Percentiles rank a stretch among this genome's conserved stretches.
Evolutionary conservation across 129 eudicot genomes (phyloP).

Genomic region (Chrysanthemum lavandulifolium): DNA sequence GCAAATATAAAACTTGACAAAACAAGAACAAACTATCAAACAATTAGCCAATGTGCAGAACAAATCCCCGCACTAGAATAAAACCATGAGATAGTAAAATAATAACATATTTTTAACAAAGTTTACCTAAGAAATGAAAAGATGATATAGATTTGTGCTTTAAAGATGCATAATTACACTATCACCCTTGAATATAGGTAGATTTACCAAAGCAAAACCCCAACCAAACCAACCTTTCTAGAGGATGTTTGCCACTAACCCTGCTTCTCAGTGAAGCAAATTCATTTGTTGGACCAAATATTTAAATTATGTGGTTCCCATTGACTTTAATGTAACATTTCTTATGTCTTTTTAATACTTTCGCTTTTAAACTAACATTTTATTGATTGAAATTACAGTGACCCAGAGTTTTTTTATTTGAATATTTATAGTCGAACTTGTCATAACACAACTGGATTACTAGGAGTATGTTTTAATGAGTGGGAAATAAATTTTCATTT

Average conservation of each 20-base stretch:
- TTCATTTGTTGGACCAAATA: conserved; percentile 13
- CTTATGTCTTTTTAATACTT: neutral
- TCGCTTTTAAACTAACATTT: neutral
- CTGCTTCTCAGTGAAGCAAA: conserved; percentile 22
- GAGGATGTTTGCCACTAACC: conserved; percentile 28
- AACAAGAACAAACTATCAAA: no score
- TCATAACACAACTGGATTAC: neutral
- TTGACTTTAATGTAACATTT: neutral
- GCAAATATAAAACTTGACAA: no score
- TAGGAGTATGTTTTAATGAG: neutral
- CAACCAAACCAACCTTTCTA: conserved; percentile 8
- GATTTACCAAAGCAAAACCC: conserved; percentile 11
- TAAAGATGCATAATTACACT: neutral
- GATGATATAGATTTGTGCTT: neutral
- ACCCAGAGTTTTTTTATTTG: neutral
- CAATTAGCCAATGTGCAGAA: no score
- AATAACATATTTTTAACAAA: no score
- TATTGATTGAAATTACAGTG: neutral
- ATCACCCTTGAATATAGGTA: neutral
- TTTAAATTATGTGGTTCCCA: conserved; percentile 25
- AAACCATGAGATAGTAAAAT: no score
- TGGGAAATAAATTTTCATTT: neutral
- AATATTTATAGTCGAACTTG: neutral
- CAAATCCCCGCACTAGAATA: no score
- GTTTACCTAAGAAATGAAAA: no score